Base-by-base conservation (phyloP, 495 filamentous ascomycete genomes). In the Xanthoparmelia taractica region DNA sequence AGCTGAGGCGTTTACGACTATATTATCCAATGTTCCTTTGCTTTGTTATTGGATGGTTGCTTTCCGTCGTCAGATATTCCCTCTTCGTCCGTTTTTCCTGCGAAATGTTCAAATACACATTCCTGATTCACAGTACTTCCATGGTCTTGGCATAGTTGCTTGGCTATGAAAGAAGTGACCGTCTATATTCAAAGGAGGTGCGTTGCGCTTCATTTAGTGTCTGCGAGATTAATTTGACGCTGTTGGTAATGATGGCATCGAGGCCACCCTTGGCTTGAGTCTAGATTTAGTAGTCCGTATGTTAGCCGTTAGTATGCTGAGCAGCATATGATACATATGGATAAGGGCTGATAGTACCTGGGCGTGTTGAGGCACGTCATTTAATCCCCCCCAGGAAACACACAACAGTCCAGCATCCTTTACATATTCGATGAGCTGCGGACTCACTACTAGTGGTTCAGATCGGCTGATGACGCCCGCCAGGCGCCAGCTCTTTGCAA, bases 401-500 rank as follows among this genome's bases (percentile, higher is more conserved):
- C 43, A 47, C 10, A 47, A 7, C 8, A 47, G 43, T 4, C 43
- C 43, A 4, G 43, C 18, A 8, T 47, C 43, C 43, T 47, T 47
- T 6, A 47, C 43, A 47, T 47, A 25, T 47, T 11, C 18, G n/a
- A 47, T 47, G 7, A 47, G n/a, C 2, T n/a, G 2, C 10, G 43
- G 43, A 25, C n/a, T 47, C 43, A 23, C 4, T 60, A 38, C 41
- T 27, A 79, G 57, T 50, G 72, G 66, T 57, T 78, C 73, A 4
- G 70, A 72, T 13, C 68, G 66, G 23, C 71, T 68, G 43, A 77
- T 69, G 54, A 79, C 63, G 6, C 76, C 76, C 23, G 66, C 43
- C 17, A 79, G 67, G 34, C 63, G 63, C 74, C 76, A 79, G 20
- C 61, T 63, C 50, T 63, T 66, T 10, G 76, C 74, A 62, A 78